Percentiles rank a stretch among this genome's conserved stretches.
Conservation (phyloP, 495 filamentous ascomycete species). For the Hypomontagnella monticulosa region DNA sequence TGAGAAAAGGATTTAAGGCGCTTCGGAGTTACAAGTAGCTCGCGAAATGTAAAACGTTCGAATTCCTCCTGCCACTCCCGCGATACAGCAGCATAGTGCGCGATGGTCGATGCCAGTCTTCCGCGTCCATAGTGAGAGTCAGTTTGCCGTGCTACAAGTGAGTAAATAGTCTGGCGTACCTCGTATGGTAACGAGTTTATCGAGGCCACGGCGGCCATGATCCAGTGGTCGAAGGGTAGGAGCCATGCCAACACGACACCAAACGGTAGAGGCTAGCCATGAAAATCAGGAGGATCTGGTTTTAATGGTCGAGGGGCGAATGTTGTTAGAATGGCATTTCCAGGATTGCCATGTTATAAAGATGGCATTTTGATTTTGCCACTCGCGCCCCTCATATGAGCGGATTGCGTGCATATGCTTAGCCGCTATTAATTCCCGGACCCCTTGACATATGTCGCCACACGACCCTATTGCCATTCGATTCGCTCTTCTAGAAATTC, state of each 20-base stretch:
- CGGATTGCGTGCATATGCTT: constrained; percentile 23
- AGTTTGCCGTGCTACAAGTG: constrained; percentile 31
- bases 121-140: constrained; percentile 13
- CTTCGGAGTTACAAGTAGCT: constrained; percentile 26
- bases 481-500: constrained; percentile 2
- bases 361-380: constrained; percentile 33
- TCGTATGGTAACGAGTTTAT: constrained; percentile 40
- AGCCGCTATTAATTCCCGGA: constrained; percentile 24
- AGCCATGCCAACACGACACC: not conserved
- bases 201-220: constrained; percentile 26
- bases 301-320: constrained; percentile 21
- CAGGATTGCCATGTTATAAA: constrained; percentile 30
- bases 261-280: not conserved
- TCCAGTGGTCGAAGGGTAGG: not conserved
- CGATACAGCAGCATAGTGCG: constrained; percentile 31
- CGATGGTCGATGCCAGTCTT: constrained; percentile 3
- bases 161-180: constrained; percentile 38
- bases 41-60: constrained; percentile 29
- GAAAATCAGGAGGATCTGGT: not conserved
- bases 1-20: constrained; percentile 30
- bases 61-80: constrained; percentile 38
- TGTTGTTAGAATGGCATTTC: constrained; percentile 9
- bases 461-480: not conserved
- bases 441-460: constrained; percentile 16
- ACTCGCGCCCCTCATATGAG: constrained; percentile 16